Evolutionary conservation across 306 rosid genomes (phyloP).

Genomic region (Quercus rubra): DNA sequence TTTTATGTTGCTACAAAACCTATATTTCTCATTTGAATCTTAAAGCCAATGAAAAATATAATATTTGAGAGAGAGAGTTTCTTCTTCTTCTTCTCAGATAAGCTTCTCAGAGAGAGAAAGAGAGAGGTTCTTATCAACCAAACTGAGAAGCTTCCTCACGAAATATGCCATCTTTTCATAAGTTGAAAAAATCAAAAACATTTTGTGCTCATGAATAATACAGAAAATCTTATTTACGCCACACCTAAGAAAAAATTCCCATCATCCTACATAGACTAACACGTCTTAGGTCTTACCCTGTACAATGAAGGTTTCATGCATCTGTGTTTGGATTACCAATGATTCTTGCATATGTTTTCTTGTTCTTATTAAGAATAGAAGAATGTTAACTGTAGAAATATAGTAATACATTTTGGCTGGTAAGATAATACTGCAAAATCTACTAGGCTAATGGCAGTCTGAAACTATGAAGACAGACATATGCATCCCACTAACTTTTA

Average conservation of each 20-base stretch:
- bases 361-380: not conserved
- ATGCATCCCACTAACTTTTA: not conserved
- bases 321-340: not conserved
- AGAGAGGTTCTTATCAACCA: not conserved
- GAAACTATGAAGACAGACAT: not conserved
- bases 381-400: not conserved
- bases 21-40: too few relatives aligned
- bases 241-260: not conserved
- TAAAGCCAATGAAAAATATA: too few relatives aligned
- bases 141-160: not conserved
- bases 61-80: too few relatives aligned
- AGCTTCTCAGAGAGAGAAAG: too few relatives aligned
- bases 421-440: not conserved
- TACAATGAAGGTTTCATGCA: not conserved
- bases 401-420: not conserved
- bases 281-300: too few relatives aligned
- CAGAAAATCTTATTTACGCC: not conserved
- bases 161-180: too few relatives aligned
- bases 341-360: not conserved
- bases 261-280: not conserved
- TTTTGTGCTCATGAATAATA: too few relatives aligned
- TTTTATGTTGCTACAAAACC: too few relatives aligned
- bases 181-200: too few relatives aligned
- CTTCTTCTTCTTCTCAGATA: too few relatives aligned
- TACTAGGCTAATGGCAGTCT: not conserved